Conservation (phyloP, 805 yeast genomes). For the Komagataella pseudopastoris region DNA sequence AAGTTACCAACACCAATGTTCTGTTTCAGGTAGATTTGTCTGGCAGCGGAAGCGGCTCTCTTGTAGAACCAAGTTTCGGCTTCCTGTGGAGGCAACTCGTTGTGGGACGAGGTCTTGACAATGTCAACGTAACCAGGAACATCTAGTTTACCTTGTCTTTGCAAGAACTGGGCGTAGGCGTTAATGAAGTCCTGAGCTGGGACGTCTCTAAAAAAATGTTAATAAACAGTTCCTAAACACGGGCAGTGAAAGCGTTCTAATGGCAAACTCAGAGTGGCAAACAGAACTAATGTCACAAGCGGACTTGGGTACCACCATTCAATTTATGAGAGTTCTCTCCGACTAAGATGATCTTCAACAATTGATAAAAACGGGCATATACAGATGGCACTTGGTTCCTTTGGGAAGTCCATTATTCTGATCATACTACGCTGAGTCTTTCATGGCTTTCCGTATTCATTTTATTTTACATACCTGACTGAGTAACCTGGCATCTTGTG, state of each 20-base stretch:
- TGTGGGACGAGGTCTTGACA: slow-evolving; percentile 98
- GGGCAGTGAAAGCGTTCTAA: background rate
- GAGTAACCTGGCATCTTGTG: slow-evolving; percentile 91
- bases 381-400: background rate
- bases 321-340: background rate
- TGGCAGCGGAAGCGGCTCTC: slow-evolving; percentile 99
- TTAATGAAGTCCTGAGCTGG: slow-evolving; percentile 99
- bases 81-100: slow-evolving; percentile 99
- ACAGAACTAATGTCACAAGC: background rate
- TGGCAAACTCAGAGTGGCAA: background rate
- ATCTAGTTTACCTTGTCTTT: slow-evolving; percentile 99
- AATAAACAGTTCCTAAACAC: background rate
- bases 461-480: slow-evolving; percentile 67
- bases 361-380: background rate
- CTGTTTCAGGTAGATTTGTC: slow-evolving; percentile 99
- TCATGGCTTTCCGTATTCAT: background rate
- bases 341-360: background rate
- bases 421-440: background rate
- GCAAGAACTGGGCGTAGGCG: slow-evolving; percentile 99
- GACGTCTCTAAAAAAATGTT: slow-evolving; percentile 67
- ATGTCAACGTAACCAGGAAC: slow-evolving; percentile 99
- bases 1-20: slow-evolving; percentile 98
- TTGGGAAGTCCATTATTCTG: background rate
- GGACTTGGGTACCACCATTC: background rate
- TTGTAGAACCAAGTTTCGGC: slow-evolving; percentile 99